These are phyloP conservation scores for Neurospora sp. DNA, from an alignment of 2,329 filamentous ascomycete species.

Conservation along the genomic window DNA sequence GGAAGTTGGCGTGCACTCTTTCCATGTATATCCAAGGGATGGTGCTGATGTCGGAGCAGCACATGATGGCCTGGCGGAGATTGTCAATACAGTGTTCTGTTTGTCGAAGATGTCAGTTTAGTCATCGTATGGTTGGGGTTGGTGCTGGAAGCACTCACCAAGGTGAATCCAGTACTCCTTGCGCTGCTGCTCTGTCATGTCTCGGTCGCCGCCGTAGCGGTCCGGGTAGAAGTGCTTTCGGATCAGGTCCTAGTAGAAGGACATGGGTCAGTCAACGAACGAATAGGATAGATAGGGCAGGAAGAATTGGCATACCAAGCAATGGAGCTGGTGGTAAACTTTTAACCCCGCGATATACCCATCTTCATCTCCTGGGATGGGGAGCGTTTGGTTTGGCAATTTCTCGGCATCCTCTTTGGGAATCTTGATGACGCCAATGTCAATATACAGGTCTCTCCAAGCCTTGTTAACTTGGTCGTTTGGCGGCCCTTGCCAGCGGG, in stretches of 20 bases:
- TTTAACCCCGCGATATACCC: conserved; percentile 1
- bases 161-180: conserved; percentile 1
- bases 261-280: not conserved
- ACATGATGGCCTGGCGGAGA: conserved; percentile 7
- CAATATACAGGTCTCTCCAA: conserved; percentile 3
- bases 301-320: not conserved
- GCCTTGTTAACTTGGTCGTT: conserved; percentile 6
- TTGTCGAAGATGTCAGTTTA: not conserved
- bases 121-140: not conserved
- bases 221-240: conserved; percentile 1
- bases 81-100: conserved; percentile 4
- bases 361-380: not conserved
- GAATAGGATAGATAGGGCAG: not conserved
- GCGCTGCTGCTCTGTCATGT: not conserved
- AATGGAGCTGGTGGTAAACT: conserved; percentile 6
- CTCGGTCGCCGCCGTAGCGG: not conserved
- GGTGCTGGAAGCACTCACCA: not conserved
- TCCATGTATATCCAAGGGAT: conserved; percentile 6
- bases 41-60: conserved; percentile 5
- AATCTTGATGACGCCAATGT: not conserved
- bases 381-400: not conserved
- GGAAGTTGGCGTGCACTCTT: conserved; percentile 3
- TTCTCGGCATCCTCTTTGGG: not conserved
- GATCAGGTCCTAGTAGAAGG: not conserved
- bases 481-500: conserved; percentile 5